phyloP scores from a whole-genome alignment of 106 monocot genomes.

The Dendrobium huoshanense region DNA sequence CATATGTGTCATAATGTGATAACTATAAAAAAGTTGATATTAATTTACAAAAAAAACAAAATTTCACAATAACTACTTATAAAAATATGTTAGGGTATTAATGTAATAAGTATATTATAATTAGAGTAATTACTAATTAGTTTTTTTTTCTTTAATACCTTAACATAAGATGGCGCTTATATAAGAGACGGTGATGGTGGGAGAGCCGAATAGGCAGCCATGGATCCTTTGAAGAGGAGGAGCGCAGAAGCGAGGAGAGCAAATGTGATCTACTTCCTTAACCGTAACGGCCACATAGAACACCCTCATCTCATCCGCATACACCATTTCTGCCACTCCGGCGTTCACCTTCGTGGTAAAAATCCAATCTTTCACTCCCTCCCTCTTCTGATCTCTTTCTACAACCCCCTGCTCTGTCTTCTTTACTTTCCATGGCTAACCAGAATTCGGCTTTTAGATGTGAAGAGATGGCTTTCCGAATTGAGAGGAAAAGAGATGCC shows the following conservation, averaged over 20 bases:
- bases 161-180: no score
- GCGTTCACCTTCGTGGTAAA: slow-evolving; percentile 47
- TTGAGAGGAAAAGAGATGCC: slow-evolving; percentile 60
- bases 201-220: no score
- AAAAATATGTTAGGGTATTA: no score
- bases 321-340: slow-evolving; percentile 22
- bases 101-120: no score
- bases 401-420: not conserved
- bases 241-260: slow-evolving; percentile 31
- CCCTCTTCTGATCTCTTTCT: not conserved
- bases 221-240: slow-evolving; percentile 5
- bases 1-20: no score
- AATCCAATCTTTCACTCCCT: not conserved
- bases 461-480: slow-evolving; percentile 71
- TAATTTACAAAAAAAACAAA: no score
- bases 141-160: no score
- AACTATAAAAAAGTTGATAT: no score
- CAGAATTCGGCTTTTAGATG: slow-evolving; percentile 28
- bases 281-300: slow-evolving; percentile 34
- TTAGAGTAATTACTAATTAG: no score
- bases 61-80: no score
- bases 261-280: slow-evolving; percentile 52
- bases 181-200: no score
- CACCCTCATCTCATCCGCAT: slow-evolving; percentile 63
- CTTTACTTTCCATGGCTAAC: not conserved